Conservation (phyloP, 805 yeast genomes). For the Phaffomyces antillensis region DNA sequence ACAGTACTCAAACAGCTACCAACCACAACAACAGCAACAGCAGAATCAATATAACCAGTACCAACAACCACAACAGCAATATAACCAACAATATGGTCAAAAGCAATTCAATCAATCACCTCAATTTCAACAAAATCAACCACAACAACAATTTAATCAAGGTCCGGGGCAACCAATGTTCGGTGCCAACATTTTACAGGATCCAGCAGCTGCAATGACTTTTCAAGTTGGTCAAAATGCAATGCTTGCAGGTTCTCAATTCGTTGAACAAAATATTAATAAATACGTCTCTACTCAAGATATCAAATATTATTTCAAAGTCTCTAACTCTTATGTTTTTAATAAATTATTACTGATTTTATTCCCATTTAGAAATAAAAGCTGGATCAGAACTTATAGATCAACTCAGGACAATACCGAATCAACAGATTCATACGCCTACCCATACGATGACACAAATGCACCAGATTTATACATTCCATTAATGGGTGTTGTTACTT, state of each 20-base stretch:
- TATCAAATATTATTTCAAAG: constrained; percentile 83
- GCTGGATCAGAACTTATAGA: constrained; percentile 61
- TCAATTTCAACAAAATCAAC: constrained; percentile 19
- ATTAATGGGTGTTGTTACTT: constrained; percentile 84
- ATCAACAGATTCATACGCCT: constrained; percentile 38
- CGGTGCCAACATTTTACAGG: constrained; percentile 43
- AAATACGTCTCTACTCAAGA: constrained; percentile 44
- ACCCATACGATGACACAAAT: constrained; percentile 81
- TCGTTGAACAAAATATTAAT: constrained; percentile 56
- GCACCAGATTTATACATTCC: constrained; percentile 98
- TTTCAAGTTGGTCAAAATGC: constrained; percentile 85
- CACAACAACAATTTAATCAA: constrained; percentile 21
- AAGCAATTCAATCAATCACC: constrained; percentile 24
- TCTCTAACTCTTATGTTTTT: constrained; percentile 80
- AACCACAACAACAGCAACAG: constrained; percentile 19
- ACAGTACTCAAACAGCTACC: not conserved
- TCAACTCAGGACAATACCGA: constrained; percentile 23
- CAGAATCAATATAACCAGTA: not conserved
- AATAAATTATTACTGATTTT: constrained; percentile 65
- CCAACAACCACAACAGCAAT: not conserved
- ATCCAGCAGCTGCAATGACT: constrained; percentile 79
- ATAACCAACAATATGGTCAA: constrained; percentile 8
- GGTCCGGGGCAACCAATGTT: constrained; percentile 11
- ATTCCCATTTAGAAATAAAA: constrained; percentile 79
- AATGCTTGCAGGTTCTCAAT: constrained; percentile 71